Evolutionary conservation across 768 basidiomycete species (phyloP), one percentile per base, ranked within the genome.

Genomic region (Mycena vitilis): DNA sequence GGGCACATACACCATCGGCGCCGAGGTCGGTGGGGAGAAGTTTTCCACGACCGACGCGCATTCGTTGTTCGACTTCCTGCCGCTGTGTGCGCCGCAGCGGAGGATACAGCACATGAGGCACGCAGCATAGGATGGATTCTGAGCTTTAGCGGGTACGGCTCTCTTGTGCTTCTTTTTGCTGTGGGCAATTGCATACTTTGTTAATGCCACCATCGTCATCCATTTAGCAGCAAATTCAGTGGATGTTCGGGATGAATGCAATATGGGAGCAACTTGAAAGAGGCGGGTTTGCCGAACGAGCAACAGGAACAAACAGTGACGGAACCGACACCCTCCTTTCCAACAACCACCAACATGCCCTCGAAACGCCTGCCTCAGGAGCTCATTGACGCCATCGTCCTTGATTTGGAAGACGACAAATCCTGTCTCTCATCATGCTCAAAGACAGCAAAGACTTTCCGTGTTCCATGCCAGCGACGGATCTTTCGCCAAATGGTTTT

Each of bases 301-400:
- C 5, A 30, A 30, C 30, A 30, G 30, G 5, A 30, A 30, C 30
- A 30, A 30, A 30, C 30, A 30, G 30, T 30, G 30, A 30, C 30
- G 30, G 30, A 30, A 30, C 30, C 30, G 30, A 30, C 30, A 30
- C 30, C 30, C 5, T 30, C 30, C 30, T 30, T 30, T 30, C 30
- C 30, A 30, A 30, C 30, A 30, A 30, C 30, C 30, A 30, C 30
- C 51, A 53, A 16, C 37, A 54, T 54, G 53, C 9, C 53, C 36
- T 20, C 36, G 11, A 54, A 54, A 54, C 10, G 56, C 23, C 44
- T 60, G 22, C 59, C 59, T 2, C 59, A 60, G 48, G 59, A 60
- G 59, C 59, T 60, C 13, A 40, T 65, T 20, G 63, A 58, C 23
- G 45, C 63, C 13, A 58, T 58, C 18, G 38, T 65, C 34, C 16